Evolutionary conservation across 768 basidiomycete species (phyloP), one percentile per base, ranked within the genome.

Genomic region (Ramaria rubella): DNA sequence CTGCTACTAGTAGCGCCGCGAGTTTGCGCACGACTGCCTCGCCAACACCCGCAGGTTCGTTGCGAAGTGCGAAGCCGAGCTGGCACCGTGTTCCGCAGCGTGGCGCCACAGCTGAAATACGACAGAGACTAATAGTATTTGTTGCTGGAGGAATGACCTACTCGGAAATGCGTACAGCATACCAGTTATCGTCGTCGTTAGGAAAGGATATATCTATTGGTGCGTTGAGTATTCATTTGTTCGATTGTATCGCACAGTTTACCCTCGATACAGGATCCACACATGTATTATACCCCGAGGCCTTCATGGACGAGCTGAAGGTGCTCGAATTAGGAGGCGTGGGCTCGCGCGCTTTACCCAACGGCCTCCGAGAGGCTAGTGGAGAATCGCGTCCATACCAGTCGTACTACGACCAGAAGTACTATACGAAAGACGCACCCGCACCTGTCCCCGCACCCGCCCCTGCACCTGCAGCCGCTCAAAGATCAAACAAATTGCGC

Each of bases 101-200:
- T 4, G 78, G 74, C 24, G 67, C 73, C 2, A 55, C 26, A 58
- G 66, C 73, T 21, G 74, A 85, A 33, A 76, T 79, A 50, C 79
- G 82, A 58, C 87, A 91, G 69, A 80, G 95, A 27, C 64, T 96
- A 14, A 77, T 99, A 33, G 81, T 97, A 17, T 98, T 98, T 69
- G 77, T 97, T 23, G 89, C 90, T 14, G 96, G 96, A 33, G 96
- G 96, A 2, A 85, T 94, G 80, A 94, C 96, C 1, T 94, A 93
- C 68, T 95, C 94, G 0, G 96, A 99, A 71, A 86, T 94, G 70
- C 79, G 95, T 58, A 83, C 93, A 64, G 86, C 82, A 45, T 98
- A 97, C 66, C 77, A 85, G 49, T 75, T 95, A 15, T 87, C 91
- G 3, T 76, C 74, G 46, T 68, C 81, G 2, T 67, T 91, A 52